Conservation (phyloP, 257 asterid genomes). For the Solanum appendiculatum region DNA sequence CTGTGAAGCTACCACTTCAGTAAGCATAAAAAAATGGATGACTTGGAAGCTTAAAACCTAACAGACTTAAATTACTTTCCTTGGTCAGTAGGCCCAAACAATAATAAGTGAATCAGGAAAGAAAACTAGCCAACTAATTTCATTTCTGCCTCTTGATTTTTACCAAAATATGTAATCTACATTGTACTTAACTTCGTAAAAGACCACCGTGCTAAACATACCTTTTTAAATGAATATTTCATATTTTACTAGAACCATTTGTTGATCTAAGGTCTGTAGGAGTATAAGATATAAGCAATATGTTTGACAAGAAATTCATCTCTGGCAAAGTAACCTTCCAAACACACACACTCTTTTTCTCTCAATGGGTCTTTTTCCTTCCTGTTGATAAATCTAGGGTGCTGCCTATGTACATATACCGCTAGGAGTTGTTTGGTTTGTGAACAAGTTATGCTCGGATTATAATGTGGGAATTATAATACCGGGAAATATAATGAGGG, state of each 20-base stretch:
- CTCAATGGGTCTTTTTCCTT: too few species aligned
- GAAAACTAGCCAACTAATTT: background rate
- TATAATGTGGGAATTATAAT: too few species aligned
- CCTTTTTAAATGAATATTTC: background rate
- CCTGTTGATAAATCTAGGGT: too few species aligned
- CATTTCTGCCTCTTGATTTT: background rate
- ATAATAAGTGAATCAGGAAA: background rate
- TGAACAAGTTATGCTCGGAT: too few species aligned
- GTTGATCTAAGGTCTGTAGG: background rate
- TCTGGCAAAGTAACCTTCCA: too few species aligned
- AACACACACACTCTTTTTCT: too few species aligned
- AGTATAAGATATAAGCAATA: background rate
- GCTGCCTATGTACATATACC: too few species aligned
- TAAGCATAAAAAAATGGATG: background rate
- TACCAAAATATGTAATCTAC: background rate
- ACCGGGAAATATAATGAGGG: too few species aligned
- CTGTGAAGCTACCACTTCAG: background rate
- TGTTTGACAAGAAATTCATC: background rate
- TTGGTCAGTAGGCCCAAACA: background rate
- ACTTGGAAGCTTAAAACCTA: background rate
- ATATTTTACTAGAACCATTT: background rate
- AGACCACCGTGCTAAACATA: background rate
- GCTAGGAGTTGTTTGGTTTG: too few species aligned
- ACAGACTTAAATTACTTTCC: background rate
- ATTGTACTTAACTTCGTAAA: background rate